phyloP scores from a whole-genome alignment of 345 rosid species.

The Stellera chamaejasme region DNA sequence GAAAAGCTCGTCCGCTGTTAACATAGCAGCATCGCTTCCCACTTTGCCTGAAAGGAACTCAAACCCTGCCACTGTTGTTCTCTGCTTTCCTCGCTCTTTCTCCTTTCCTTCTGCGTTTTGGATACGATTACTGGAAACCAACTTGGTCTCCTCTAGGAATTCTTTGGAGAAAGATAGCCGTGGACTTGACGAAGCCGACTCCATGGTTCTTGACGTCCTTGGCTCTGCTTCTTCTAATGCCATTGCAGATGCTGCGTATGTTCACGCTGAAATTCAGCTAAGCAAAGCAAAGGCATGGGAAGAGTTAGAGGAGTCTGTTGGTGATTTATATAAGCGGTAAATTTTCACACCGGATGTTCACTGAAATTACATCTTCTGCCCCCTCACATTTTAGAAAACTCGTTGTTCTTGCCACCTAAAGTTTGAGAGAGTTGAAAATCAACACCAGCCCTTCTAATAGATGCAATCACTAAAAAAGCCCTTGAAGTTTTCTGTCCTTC shows the following conservation, averaged over 20 bases:
- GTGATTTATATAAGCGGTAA: conserved; percentile 10
- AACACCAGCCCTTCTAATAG: too few species aligned
- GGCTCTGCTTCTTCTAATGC: conserved; percentile 42
- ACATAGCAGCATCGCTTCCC: conserved; percentile 40
- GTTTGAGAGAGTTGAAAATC: too few species aligned
- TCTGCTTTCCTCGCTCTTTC: conserved; percentile 19
- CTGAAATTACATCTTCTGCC: too few species aligned
- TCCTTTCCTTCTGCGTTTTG: conserved; percentile 17
- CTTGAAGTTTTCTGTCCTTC: too few species aligned
- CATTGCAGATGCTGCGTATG: conserved; percentile 16
- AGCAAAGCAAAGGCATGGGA: neutral
- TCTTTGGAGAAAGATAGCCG: conserved; percentile 88
- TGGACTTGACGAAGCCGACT: conserved; percentile 46
- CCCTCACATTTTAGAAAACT: too few species aligned
- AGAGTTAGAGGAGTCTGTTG: conserved; percentile 14
- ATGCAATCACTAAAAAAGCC: too few species aligned
- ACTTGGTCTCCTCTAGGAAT: conserved; percentile 46
- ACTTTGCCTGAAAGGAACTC: conserved; percentile 65
- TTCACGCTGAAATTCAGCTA: too few species aligned
- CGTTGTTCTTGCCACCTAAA: too few species aligned
- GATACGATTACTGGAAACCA: conserved; percentile 62
- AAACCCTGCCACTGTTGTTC: conserved; percentile 46
- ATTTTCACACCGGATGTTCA: too few species aligned
- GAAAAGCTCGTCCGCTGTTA: conserved; percentile 85
- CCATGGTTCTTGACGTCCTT: conserved; percentile 29